Base-by-base conservation (phyloP, 768 basidiomycete species). In the Sarcodon aspratus region DNA sequence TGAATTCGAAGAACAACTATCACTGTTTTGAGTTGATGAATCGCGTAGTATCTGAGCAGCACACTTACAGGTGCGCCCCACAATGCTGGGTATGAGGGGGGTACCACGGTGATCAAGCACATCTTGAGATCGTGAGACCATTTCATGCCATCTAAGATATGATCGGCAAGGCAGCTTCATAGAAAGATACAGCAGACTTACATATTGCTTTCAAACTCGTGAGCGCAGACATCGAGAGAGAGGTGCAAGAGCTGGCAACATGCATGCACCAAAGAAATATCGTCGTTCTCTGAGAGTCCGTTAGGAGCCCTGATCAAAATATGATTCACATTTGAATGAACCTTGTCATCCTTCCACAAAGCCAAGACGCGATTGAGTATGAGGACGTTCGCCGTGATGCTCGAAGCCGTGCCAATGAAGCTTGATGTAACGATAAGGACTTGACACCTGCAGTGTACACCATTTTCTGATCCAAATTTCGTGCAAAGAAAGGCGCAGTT, bases 331-430 rank as follows among this genome's bases (percentile, higher is more conserved):
- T 27, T 5, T 27, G 21, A 27, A 27, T 27, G 21, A 27, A 27
- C 59, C 27, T 56, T 58, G 3, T 62, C 56, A 42, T 59, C 60
- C 13, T 69, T 65, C 67, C 68, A 69, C 8, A 69, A 55, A 9
- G 59, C 52, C 32, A 63, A 52, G 0, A 69, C 64, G 18, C 66
- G 61, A 18, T 66, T 46, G 17, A 68, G 59, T 31, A 67, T 62
- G 10, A 63, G 59, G 33, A 62, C 34, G 50, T 66, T 65, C n/a
- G 62, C 21, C 21, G 21, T 27, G 5, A 27, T 27, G 21, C 21
- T 27, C 21, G 21, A 27, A 27, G 5, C 21, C 5, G 21, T 27
- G 21, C 21, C 21, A 27, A 27, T 27, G 21, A 27, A 27, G 21
- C 3, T 27, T 27, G 21, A 27, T 27, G 21, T 27, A 3, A 5